Evolutionary conservation across 2,329 filamentous ascomycete species (phyloP), one percentile per base, ranked within the genome.

Genomic region (Sarocladiaceae sp.): DNA sequence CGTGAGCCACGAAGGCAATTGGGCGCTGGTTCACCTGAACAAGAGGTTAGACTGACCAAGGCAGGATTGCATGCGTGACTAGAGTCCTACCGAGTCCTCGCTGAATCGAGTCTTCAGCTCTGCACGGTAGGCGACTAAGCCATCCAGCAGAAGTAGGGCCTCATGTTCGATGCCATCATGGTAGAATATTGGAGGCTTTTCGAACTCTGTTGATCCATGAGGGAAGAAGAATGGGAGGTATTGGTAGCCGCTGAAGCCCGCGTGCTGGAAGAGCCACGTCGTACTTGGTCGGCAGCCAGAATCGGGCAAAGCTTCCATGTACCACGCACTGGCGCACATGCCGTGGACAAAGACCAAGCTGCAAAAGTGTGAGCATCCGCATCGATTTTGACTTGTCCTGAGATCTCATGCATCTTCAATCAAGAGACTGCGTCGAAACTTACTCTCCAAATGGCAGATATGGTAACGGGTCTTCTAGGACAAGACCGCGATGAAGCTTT

Each of bases 341-440:
- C 29, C 26, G 25, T 49, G 46, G 12, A 49, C 23, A 23, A 49
- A 33, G 17, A 49, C 46, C 4, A 49, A 28, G 17, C 46, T 49
- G 17, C 35, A 20, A 47, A 15, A 20, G 11, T n/a, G n/a, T n/a
- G n/a, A n/a, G n/a, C n/a, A n/a, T n/a, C n/a, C n/a, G n/a, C n/a
- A n/a, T n/a, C n/a, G n/a, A n/a, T n/a, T n/a, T n/a, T n/a, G n/a
- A n/a, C n/a, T n/a, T n/a, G n/a, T n/a, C n/a, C n/a, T n/a, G n/a
- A n/a, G n/a, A n/a, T n/a, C n/a, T n/a, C n/a, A n/a, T n/a, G n/a
- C n/a, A n/a, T n/a, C n/a, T n/a, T n/a, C n/a, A n/a, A n/a, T n/a
- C n/a, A n/a, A n/a, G n/a, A n/a, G n/a, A n/a, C n/a, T n/a, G n/a
- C n/a, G n/a, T n/a, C n/a, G n/a, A n/a, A n/a, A 40, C 37, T 40